Evolutionary conservation across 106 monocot genomes (phyloP), one percentile per base, ranked within the genome.

Genomic region (Apostasia shenzhenica): DNA sequence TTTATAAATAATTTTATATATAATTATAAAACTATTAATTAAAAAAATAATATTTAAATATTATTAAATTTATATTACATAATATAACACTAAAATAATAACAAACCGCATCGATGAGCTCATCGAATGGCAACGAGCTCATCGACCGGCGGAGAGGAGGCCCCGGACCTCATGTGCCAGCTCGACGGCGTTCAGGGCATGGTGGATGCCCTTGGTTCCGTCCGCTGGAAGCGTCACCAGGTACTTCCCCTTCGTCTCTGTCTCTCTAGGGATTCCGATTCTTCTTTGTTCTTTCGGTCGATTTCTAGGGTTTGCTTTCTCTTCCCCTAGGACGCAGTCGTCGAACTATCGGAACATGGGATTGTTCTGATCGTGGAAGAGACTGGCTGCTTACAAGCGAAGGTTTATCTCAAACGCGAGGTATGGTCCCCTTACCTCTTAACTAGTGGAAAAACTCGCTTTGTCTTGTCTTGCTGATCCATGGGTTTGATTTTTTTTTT

Each of bases 351-450:
- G 13, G 99, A 90, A 76, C 99, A 99, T 67, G 99, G 99, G 0
- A 87, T 99, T 54, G 92, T 99, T 11, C 54, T 99, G 42, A 88
- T 89, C 67, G 93, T 99, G 6, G 99, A 99, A 69, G 99, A 99
- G 58, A 75, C 85, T 8, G 85, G 90, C 3, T 99, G 99, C 79
- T 80, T 99, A 42, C 99, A 99, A 81, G 99, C 93, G 73, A 99
- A 99, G 74, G 99, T 99, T 80, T 99, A 93, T 71, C 82, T 99
- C 5, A 99, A 93, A 69, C 84, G 99, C 48, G 99, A 99, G 89
- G 99, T 99, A 72, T 43, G 8, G 7, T 12, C 46, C 3, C 43
- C 13, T n/a, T 4, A 13, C 2, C 56, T n/a, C 56, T 4, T 2
- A 9, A n/a, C 12, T n/a, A 14, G 26, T 65, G 8, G 64, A 38